Base-by-base conservation (phyloP, 192 early-diverging fungal species). In the Entomortierella parvispora region DNA sequence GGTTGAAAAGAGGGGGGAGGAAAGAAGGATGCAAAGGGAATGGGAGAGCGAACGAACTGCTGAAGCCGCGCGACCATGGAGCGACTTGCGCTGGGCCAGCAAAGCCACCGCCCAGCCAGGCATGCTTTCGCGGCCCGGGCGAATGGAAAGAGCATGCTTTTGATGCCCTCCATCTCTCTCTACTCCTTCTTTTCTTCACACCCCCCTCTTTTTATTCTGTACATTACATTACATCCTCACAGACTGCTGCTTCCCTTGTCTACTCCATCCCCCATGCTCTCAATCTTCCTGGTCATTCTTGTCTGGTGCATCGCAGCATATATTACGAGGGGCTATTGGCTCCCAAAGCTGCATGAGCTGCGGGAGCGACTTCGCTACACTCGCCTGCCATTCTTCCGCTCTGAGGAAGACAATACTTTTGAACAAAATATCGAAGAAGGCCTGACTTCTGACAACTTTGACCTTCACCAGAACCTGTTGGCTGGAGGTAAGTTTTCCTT, bases 351-450 rank as follows among this genome's bases (percentile, higher is more conserved):
- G 1, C 59, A 59, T 10, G 74, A 64, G 17, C 55, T 77, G 40
- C 52, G 65, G n/a, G 74, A 77, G 46, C 65, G 74, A 25, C 61
- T 77, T 9, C 54, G 81, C 12, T 88, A 88, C 61, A 72, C 81
- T 52, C 70, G 75, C 3, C 65, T 88, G 18, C 87, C 87, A 2
- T 82, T 84, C 37, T 74, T 80, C 53, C 79, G 71, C 47, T 70
- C 81, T 0, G 67, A 77, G 25, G 80, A 77, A 17, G 68, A 67
- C 18, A 60, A 70, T 5, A 83, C 87, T 0, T 88, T 88, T 43
- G 82, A 84, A 62, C 55, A 75, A 18, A 86, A 86, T 34, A 85
- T 88, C 45, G 87, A 88, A 47, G 80, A 86, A 58, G 87, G 87
- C 0, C 45, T 88, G 15, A 85, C 82, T 8, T 87, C 85, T 5